Conservation (phyloP, 2,329 filamentous ascomycete genomes). For the Lachnellula subtilissima region DNA sequence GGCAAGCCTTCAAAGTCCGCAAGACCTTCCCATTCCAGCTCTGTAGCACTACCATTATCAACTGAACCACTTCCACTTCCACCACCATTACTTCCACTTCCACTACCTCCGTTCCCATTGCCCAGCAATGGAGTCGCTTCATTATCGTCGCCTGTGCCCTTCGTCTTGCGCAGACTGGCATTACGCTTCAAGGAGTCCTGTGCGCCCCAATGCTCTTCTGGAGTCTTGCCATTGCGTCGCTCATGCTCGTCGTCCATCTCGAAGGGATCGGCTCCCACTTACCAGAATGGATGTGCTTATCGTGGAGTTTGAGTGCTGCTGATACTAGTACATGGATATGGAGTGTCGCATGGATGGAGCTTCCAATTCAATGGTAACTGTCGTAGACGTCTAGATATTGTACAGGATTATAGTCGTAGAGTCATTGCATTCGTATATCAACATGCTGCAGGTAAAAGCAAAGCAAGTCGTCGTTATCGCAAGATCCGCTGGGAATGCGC, state of each 20-base stretch:
- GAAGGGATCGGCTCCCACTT: not conserved
- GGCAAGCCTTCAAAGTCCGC: conserved; percentile 57
- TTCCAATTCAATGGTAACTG: too few species aligned
- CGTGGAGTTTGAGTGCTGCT: not conserved
- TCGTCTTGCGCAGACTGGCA: conserved; percentile 10
- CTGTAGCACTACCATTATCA: conserved; percentile 7
- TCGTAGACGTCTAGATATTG: too few species aligned
- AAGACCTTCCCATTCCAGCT: conserved; percentile 42
- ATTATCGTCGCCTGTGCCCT: not conserved
- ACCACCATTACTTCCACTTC: not conserved
- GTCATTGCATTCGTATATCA: not conserved
- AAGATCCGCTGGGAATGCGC: too few species aligned
- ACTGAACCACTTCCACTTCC: not conserved
- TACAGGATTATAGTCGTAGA: not conserved
- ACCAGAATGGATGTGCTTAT: not conserved
- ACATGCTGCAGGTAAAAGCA: not conserved
- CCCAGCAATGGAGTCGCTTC: conserved; percentile 24
- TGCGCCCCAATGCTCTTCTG: conserved; percentile 20
- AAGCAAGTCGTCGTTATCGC: too few species aligned
- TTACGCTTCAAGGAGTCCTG: conserved; percentile 21
- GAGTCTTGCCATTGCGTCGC: not conserved
- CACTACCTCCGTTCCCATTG: conserved; percentile 11
- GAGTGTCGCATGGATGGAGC: not conserved
- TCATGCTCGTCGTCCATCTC: conserved; percentile 12
- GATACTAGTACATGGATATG: not conserved